Percentiles rank a stretch among this genome's conserved stretches.
These are phyloP conservation scores for Luvunga scandens DNA, from an alignment of 345 rosid species.

Conservation along the genomic window DNA sequence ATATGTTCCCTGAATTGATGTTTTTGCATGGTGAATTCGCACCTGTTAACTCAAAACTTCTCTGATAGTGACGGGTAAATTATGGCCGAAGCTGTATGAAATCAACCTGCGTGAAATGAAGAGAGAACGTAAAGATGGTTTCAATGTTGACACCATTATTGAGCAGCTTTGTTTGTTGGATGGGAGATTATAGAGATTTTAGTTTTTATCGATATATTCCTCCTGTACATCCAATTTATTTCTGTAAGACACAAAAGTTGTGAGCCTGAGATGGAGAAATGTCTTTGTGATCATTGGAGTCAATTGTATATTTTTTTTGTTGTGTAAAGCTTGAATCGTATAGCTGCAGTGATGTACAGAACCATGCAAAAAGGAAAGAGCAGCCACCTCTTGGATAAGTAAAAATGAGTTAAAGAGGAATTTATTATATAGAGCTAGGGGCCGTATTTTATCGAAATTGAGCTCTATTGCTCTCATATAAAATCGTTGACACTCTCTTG, in stretches of 20 bases:
- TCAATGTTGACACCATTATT: constrained; percentile 5
- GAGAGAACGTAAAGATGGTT: constrained; percentile 17
- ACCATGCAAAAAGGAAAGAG: neutral
- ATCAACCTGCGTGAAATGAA: constrained; percentile 51
- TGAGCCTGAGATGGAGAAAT: neutral
- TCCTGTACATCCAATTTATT: neutral
- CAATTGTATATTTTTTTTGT: neutral
- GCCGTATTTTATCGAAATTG: neutral
- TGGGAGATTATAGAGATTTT: neutral
- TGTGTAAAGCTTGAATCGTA: neutral
- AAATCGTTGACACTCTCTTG: no score
- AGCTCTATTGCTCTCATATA: neutral
- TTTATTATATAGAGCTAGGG: neutral
- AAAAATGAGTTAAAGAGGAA: neutral
- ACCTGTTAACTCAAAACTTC: neutral
- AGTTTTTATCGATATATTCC: neutral
- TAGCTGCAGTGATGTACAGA: neutral
- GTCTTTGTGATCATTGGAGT: neutral
- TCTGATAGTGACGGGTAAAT: constrained; percentile 79
- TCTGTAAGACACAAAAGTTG: neutral
- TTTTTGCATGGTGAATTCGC: neutral
- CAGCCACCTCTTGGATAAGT: neutral
- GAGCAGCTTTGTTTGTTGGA: constrained; percentile 46
- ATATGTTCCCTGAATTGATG: neutral
- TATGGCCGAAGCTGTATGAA: constrained; percentile 85